Percentiles rank a stretch among this genome's conserved stretches.
Conservation (phyloP, 495 filamentous ascomycete species). For the Hypoxylon intermedium region DNA sequence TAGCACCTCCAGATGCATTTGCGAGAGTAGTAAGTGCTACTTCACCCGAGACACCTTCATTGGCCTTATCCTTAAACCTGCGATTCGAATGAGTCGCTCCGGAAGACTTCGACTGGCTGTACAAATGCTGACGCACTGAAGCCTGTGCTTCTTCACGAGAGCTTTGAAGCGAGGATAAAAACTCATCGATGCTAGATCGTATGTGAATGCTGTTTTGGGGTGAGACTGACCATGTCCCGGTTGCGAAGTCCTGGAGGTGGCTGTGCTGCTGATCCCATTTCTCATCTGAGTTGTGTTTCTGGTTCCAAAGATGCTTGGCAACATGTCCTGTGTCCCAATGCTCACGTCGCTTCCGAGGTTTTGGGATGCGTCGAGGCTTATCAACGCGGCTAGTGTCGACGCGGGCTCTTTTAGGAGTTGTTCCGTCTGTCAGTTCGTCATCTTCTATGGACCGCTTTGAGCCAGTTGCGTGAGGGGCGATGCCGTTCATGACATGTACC, state of each 20-base stretch:
- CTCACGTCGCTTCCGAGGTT: constrained; percentile 35
- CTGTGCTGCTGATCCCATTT: constrained; percentile 34
- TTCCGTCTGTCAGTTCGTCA: background rate
- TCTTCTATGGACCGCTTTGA: constrained; percentile 33
- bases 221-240: constrained; percentile 35
- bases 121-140: background rate
- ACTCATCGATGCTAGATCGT: constrained; percentile 12
- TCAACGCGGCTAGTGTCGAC: constrained; percentile 11
- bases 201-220: constrained; percentile 16
- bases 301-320: constrained; percentile 41
- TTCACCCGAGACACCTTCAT: background rate
- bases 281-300: constrained; percentile 30
- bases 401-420: constrained; percentile 25
- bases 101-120: background rate
- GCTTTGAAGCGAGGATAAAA: constrained; percentile 32
- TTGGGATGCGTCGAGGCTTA: constrained; percentile 12
- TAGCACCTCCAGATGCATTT: background rate
- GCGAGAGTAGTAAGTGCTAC: background rate
- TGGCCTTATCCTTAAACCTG: background rate
- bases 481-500: constrained; percentile 22
- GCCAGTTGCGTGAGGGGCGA: constrained; percentile 5
- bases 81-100: background rate
- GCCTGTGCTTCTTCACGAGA: constrained; percentile 10
- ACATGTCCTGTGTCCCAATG: constrained; percentile 38
- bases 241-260: constrained; percentile 35